Base-by-base conservation (phyloP, 176 grass and related monocot genomes). In the Thinopyrum elongatum region DNA sequence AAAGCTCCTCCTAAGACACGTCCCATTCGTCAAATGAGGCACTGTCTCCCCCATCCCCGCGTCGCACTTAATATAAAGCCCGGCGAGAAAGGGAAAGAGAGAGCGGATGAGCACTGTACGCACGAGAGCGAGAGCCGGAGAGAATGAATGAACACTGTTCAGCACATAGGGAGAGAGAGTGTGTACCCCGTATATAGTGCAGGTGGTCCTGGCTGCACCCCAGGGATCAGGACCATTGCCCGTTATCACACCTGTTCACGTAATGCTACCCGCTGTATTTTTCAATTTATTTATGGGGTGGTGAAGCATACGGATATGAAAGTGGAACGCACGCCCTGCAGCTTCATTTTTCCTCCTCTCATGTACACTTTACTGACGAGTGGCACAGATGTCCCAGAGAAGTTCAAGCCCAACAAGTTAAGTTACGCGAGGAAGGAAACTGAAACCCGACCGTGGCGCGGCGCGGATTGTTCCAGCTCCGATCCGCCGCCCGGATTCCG, bases 1-100 rank as follows among this genome's bases (percentile, higher is more conserved):
- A 86, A 72, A 38, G 41, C 78, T 35, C 53, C 39, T n/a, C 38
- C 63, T 34, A 86, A 73, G 84, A 80, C 26, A 25, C 35, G 89
- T 90, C 89, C 67, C 84, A 87, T 83, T 90, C 89, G 80, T 19
- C 89, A 75, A 90, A 90, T 84, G 84, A 44, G 75, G 66, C 67
- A 10, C 14, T 74, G 89, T 80, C 75, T 83, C 41, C 78, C 62
- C 15, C 61, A 55, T 35, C 2, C 59, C 4, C 4, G 30, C 41
- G 3, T 25, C 30, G 80, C 26, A 29, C 67, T 58, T 9, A 58
- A 84, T 25, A 12, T 31, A 83, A 83, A 86, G 67, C 9, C 42
- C 33, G n/a, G 14, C 28, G 31, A 62, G 74, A 65, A 86, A 64
- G 2, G 74, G 16, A 53, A 83, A 59, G 60, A 10, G 41, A 16